Percentiles rank a stretch among this genome's conserved stretches.
Evolutionary conservation across 768 basidiomycete genomes (phyloP).

Genomic region (Pholiota microspora): DNA sequence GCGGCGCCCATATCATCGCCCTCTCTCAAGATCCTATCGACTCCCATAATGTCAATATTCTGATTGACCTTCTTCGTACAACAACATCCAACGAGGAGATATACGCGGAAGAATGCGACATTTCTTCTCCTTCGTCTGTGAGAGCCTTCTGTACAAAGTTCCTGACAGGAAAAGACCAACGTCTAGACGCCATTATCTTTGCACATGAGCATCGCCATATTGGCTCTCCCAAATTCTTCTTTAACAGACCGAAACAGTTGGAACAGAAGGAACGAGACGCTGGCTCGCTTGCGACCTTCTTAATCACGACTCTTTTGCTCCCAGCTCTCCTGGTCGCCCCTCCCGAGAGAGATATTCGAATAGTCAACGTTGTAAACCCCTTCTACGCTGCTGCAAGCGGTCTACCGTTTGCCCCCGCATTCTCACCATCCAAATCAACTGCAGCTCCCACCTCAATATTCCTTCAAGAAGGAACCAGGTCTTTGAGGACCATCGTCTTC

Average conservation of each 20-base stretch:
- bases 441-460: slow-evolving; percentile 33
- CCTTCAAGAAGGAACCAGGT: slow-evolving; percentile 61
- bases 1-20: slow-evolving; percentile 80
- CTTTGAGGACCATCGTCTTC: slow-evolving; percentile 60
- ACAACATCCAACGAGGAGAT: slow-evolving; percentile 75
- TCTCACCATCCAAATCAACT: slow-evolving; percentile 22
- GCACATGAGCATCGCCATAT: slow-evolving; percentile 74
- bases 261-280: slow-evolving; percentile 41
- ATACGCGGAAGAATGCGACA: slow-evolving; percentile 77
- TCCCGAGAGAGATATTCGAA: slow-evolving; percentile 86
- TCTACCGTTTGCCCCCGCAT: slow-evolving; percentile 22
- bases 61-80: slow-evolving; percentile 65
- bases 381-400: slow-evolving; percentile 82
- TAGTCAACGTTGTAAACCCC: slow-evolving; percentile 83
- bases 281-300: slow-evolving; percentile 67
- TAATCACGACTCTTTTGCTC: slow-evolving; percentile 75
- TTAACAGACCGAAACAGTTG: slow-evolving; percentile 16
- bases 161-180: slow-evolving; percentile 57
- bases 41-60: slow-evolving; percentile 50
- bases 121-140: slow-evolving; percentile 63
- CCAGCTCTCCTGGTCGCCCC: slow-evolving; percentile 81
- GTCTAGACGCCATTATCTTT: slow-evolving; percentile 78
- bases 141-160: slow-evolving; percentile 69
- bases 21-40: slow-evolving; percentile 61
- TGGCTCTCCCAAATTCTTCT: slow-evolving; percentile 39